Conservation (phyloP, 441 rosid species). For the Populus hybrid region DNA sequence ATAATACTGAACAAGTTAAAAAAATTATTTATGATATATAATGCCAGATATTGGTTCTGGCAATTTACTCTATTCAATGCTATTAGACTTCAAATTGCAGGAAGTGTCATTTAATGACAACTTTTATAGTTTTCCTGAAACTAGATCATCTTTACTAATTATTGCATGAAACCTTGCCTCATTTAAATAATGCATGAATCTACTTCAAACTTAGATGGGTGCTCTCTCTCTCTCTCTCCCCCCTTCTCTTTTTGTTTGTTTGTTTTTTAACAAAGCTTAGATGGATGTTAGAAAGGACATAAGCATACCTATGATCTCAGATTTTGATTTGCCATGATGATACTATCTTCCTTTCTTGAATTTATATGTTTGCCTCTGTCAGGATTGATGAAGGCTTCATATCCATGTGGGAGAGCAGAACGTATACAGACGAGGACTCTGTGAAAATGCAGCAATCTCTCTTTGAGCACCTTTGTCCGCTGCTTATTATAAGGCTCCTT, state of each 20-base stretch:
- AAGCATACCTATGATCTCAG: neutral
- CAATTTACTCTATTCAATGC: neutral
- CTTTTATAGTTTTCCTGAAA: neutral
- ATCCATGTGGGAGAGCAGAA: slow-evolving; percentile 33
- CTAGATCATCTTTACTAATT: neutral
- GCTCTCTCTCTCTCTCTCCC: no score
- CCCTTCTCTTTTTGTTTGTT: no score
- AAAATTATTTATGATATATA: neutral
- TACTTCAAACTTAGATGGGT: neutral
- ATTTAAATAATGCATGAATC: neutral
- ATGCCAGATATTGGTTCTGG: neutral
- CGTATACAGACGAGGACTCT: slow-evolving; percentile 32
- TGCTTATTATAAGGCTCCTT: slow-evolving; percentile 79
- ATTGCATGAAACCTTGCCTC: neutral
- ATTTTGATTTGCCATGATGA: neutral
- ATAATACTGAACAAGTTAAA: neutral
- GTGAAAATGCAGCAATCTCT: slow-evolving; percentile 45
- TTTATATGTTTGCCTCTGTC: slow-evolving; percentile 10
- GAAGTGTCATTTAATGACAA: neutral
- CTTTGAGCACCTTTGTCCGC: slow-evolving; percentile 82
- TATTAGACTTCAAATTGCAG: neutral
- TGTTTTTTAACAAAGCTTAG: no score
- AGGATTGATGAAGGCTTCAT: slow-evolving; percentile 41
- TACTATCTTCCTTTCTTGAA: neutral
- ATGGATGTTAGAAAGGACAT: neutral